A percentile compares a stretch with the other conserved stretches of the same genome.
Conservation (phyloP, 2,329 filamentous ascomycete species). For the Aspergillus flavus region DNA sequence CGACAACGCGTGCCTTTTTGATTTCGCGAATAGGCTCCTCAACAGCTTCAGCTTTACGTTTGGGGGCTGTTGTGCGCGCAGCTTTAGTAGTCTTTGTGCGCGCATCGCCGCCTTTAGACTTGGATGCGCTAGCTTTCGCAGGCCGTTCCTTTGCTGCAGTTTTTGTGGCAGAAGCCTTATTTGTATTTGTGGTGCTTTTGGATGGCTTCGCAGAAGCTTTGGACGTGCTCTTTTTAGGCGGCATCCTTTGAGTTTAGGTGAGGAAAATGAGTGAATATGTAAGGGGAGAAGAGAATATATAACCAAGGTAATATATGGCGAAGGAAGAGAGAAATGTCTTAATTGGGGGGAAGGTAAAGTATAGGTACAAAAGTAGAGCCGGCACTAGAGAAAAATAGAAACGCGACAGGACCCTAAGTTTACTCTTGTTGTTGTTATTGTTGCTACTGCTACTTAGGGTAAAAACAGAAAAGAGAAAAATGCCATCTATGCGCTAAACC, state of each 20-base stretch:
- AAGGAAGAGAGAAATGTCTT: not conserved
- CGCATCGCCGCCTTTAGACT: constrained; percentile 20
- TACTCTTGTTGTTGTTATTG: constrained; percentile 6
- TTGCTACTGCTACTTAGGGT: not conserved
- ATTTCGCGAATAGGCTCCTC: constrained; percentile 30
- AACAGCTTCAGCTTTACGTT: constrained; percentile 37
- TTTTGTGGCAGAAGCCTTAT: constrained; percentile 27
- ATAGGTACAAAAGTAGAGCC: not conserved
- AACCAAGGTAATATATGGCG: constrained; percentile 11
- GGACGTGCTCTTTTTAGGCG: constrained; percentile 32
- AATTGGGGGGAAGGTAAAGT: not conserved
- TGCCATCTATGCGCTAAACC: constrained; percentile 2
- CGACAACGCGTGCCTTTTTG: constrained; percentile 34
- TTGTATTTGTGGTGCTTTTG: constrained; percentile 23
- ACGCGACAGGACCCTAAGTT: not conserved
- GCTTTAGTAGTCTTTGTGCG: constrained; percentile 15
- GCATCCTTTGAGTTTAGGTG: constrained; percentile 22
- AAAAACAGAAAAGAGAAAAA: not conserved
- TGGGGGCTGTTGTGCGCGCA: constrained; percentile 22
- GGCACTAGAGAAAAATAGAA: not conserved
- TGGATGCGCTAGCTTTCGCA: constrained; percentile 24
- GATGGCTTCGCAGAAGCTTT: constrained; percentile 23
- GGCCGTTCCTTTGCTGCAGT: constrained; percentile 23
- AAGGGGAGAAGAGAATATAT: constrained; percentile 9
- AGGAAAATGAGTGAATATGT: not conserved